Evolutionary conservation across 2,329 filamentous ascomycete species (phyloP).

Genomic region (Sporothrix globosa): DNA sequence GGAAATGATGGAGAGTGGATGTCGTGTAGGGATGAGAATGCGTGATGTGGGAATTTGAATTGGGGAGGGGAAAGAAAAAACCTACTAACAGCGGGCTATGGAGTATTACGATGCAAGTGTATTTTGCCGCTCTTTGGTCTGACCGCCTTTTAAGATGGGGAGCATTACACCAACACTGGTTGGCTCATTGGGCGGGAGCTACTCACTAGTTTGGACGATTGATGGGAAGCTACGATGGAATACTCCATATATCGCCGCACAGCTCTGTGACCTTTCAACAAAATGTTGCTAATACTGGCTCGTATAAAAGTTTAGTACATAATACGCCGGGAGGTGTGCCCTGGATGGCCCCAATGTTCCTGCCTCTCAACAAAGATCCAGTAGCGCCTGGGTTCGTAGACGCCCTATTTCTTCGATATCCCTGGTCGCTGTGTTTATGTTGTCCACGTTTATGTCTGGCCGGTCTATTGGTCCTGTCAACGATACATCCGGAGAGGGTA

Average conservation of each 20-base stretch:
- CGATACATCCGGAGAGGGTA: slow-evolving; percentile 37
- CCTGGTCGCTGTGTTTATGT: background rate
- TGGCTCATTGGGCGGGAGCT: no score
- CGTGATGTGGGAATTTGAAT: background rate
- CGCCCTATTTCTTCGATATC: slow-evolving; percentile 47
- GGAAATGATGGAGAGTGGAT: background rate
- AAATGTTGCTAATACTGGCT: background rate
- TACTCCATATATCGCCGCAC: no score
- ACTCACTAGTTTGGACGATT: no score
- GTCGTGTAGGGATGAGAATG: background rate
- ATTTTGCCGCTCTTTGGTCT: background rate
- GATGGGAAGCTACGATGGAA: no score
- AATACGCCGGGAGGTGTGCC: background rate
- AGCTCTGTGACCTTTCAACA: no score
- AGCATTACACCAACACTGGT: no score
- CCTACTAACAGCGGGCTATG: background rate
- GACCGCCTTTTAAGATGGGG: slow-evolving; percentile 7
- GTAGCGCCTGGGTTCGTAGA: slow-evolving; percentile 49
- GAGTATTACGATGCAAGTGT: background rate
- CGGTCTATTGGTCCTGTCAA: background rate
- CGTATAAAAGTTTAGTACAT: background rate
- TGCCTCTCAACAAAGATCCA: slow-evolving; percentile 43
- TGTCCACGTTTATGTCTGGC: background rate
- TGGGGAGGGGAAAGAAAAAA: background rate
- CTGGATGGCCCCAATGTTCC: background rate